These are phyloP conservation scores for Chloris gayana DNA, from an alignment of 176 grass and related monocot genomes.

Conservation along the genomic window DNA sequence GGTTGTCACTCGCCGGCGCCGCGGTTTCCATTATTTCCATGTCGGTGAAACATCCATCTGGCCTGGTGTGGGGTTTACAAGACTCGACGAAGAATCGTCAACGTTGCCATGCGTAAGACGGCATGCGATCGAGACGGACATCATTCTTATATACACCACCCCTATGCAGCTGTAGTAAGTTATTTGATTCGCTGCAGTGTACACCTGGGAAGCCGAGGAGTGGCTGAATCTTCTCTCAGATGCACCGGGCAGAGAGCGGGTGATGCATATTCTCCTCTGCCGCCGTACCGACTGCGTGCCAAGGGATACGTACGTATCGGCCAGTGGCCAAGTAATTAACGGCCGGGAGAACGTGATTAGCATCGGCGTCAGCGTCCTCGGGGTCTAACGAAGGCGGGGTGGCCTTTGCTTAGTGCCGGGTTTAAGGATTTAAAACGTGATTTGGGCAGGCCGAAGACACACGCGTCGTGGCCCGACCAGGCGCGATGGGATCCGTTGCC, in stretches of 20 bases:
- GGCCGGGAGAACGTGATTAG: conserved; percentile 33
- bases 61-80: neutral
- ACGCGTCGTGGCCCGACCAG: conserved; percentile 63
- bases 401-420: conserved; percentile 15
- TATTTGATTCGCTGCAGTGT: neutral
- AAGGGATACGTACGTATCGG: neutral
- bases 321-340: conserved; percentile 30
- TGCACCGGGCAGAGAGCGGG: neutral
- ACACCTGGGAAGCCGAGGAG: neutral
- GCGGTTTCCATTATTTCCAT: neutral
- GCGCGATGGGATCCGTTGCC: conserved; percentile 53
- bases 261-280: neutral
- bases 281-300: neutral
- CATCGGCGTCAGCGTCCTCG: conserved; percentile 19
- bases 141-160: no score
- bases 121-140: neutral
- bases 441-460: conserved; percentile 23
- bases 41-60: neutral
- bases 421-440: conserved; percentile 38
- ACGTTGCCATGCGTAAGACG: no score
- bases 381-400: neutral
- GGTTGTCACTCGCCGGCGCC: neutral
- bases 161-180: no score
- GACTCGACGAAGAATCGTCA: neutral
- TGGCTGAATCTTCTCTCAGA: neutral